Base-by-base conservation (phyloP, 2,329 filamentous ascomycete genomes). In the Phaeosphaeriaceae sp. region DNA sequence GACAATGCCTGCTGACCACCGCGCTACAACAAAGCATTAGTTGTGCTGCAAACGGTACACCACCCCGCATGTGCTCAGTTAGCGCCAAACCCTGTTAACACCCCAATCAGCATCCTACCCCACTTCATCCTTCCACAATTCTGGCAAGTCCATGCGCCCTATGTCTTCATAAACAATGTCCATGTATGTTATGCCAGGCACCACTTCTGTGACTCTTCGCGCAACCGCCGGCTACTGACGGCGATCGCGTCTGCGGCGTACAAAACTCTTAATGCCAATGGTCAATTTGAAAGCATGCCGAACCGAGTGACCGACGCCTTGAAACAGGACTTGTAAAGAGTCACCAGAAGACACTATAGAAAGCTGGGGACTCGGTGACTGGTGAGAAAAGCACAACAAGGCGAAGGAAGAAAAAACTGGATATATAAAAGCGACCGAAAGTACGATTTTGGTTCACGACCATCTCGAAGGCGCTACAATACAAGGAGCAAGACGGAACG, bases 211-310 rank as follows among this genome's bases (percentile, higher is more conserved):
- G 31, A 36, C 31, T 36, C 31, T 36, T 36, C 31, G 7, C 31
- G 31, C 31, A 15, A 5, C 7, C 3, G 6, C 47, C 47, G 25
- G 47, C 27, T 49, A 49, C 7, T 36, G 25, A 33, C 25, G 24
- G 47, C 11, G 20, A 33, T 13, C 5, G 1, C 25, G 7, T 20
- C 2, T n/a, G 13, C 31, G 31, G 31, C 31, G 31, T 36, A 11
- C 31, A 3, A 6, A 25, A 15, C 11, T 17, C 22, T n/a, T 48
- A 6, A 27, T 48, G 15, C 31, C 15, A 49, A 20, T 25, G 47
- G 47, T 21, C 47, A 49, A 36, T 49, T 49, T n/a, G n/a, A 20
- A 7, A 49, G 27, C 47, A 49, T 36, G n/a, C 47, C 45, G 24
- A 49, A 25, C 47, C 47, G 47, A 49, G 47, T 49, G 13, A 33